Evolutionary conservation across 768 basidiomycete species (phyloP), one percentile per base, ranked within the genome.

Genomic region (Suillus weaverae): DNA sequence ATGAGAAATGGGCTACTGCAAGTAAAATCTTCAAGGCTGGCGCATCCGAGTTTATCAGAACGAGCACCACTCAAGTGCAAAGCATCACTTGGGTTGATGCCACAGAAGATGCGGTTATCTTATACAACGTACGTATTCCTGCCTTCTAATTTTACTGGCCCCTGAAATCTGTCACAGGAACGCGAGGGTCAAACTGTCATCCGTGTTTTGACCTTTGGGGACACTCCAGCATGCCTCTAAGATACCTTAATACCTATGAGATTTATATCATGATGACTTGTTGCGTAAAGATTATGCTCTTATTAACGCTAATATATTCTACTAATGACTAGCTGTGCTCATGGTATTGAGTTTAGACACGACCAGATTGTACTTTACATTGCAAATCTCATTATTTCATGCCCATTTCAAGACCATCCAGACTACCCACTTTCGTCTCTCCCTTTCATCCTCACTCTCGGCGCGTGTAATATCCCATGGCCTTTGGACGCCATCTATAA

Each of bases 381-480:
- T 7, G 7, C 11, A 6, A 33, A 46, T 26, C 18, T 61, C 35
- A 32, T 61, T 9, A 44, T 26, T 35, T 61, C 36, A 61, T n/a
- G 26, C 80, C 86, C 88, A 87, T 67, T 76, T 82, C 41, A 89
- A 70, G 65, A 80, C 73, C 38, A 90, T 83, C 86, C 89, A 91
- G 50, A 93, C 79, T 22, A 92, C 80, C 90, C 91, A 92, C 26
- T 81, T 76, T 66, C 90, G 82, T 68, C 89, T 80, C 68, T 89
- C 89, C n/a, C 71, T 78, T 48, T 92, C 91, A 48, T 88, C 86
- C 66, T 91, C 89, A 0, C 73, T 72, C 33, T 85, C 84, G 0
- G 78, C 83, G 48, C 82, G 77, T 10, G 76, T 71, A 11, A 87
- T 80, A 61, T 80, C 77, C 90, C 90, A 91, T 7, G 68, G 53